phyloP scores from a whole-genome alignment of 441 rosid species.

The Brassica hybrid region DNA sequence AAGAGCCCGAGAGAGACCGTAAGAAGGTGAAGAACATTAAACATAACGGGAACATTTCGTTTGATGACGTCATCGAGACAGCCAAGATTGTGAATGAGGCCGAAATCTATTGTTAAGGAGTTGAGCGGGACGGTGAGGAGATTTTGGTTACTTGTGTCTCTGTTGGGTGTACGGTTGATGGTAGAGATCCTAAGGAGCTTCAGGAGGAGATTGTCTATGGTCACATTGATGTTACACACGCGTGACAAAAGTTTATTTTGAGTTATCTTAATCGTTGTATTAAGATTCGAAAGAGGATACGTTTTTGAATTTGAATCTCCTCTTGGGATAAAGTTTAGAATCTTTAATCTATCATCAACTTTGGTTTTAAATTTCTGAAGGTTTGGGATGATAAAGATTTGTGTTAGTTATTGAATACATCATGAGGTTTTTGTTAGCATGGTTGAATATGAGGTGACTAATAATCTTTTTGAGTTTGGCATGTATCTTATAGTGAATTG shows the following conservation, averaged over 20 bases:
- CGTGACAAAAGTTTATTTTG: constrained; percentile 27
- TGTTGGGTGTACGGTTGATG: constrained; percentile 70
- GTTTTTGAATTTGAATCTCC: too few species aligned
- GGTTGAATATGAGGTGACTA: too few species aligned
- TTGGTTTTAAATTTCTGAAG: too few species aligned
- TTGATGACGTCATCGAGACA: constrained; percentile 64
- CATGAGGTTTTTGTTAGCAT: too few species aligned
- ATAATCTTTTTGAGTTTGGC: too few species aligned
- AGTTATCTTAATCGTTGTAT: neutral
- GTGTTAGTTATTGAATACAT: too few species aligned
- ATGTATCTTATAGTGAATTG: too few species aligned
- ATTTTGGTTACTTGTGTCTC: constrained; percentile 73
- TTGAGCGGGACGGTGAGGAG: constrained; percentile 61
- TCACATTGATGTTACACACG: constrained; percentile 51
- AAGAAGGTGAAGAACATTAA: constrained; percentile 73
- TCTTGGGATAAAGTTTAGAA: too few species aligned
- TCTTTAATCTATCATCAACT: too few species aligned
- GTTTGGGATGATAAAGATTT: too few species aligned
- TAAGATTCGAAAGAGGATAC: too few species aligned
- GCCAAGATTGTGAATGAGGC: constrained; percentile 71
- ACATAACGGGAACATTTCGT: constrained; percentile 57
- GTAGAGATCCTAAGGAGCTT: constrained; percentile 64
- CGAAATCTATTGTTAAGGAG: constrained; percentile 82
- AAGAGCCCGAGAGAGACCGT: constrained; percentile 70
- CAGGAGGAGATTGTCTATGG: constrained; percentile 58